A percentile compares a stretch with the other conserved stretches of the same genome.
These are phyloP conservation scores for Ophiostoma ulmi DNA, from an alignment of 2,329 filamentous ascomycete genomes.

Conservation along the genomic window DNA sequence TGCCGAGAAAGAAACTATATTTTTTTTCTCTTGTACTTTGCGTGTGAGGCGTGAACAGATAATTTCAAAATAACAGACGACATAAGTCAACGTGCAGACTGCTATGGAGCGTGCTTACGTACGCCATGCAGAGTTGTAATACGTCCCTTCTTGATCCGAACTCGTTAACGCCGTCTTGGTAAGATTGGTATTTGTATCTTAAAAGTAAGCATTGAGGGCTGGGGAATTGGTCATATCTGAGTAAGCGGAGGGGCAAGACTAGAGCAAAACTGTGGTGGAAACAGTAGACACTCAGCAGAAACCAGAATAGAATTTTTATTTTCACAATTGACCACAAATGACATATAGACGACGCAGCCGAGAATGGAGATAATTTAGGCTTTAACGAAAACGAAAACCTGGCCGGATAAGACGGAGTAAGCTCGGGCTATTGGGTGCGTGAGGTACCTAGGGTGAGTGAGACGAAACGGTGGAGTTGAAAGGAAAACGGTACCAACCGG, in stretches of 20 bases:
- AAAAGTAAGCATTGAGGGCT: not conserved
- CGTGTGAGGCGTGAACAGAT: no score
- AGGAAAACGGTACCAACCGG: not conserved
- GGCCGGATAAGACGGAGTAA: conserved; percentile 3
- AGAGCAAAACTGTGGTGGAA: not conserved
- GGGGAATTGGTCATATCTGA: not conserved
- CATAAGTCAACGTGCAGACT: not conserved
- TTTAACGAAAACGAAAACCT: conserved; percentile 3
- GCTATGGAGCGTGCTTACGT: not conserved
- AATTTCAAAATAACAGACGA: not conserved
- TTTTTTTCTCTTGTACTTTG: no score
- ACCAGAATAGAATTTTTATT: not conserved
- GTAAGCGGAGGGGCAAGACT: not conserved
- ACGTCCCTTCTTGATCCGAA: not conserved
- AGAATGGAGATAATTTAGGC: conserved; percentile 14
- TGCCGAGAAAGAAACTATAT: no score
- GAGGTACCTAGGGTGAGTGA: not conserved
- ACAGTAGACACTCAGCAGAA: not conserved
- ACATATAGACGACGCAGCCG: not conserved
- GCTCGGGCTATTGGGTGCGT: conserved; percentile 11
- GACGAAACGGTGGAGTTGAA: not conserved
- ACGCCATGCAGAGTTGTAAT: not conserved
- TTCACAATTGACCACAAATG: not conserved
- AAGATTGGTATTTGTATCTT: not conserved
- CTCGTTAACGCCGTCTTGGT: conserved; percentile 11